A percentile compares a stretch with the other conserved stretches of the same genome.
These are phyloP conservation scores for Nicotiana knightiana DNA, from an alignment of 257 asterid species.

Conservation along the genomic window DNA sequence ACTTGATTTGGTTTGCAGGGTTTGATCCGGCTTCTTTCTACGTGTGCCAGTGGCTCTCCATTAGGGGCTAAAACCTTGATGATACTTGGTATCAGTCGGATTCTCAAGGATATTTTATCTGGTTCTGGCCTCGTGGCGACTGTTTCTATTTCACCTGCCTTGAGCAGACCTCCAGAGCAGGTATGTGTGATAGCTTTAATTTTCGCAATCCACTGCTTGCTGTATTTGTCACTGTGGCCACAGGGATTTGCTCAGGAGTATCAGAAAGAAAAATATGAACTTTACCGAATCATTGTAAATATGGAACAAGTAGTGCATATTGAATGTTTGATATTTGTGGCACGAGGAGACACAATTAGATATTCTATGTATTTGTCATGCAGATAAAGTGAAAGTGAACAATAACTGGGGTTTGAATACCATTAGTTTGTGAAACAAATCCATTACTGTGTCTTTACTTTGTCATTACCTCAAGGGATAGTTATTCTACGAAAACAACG, in stretches of 20 bases:
- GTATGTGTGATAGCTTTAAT: constrained; percentile 26
- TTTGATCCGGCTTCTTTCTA: constrained; percentile 83
- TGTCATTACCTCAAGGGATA: not conserved
- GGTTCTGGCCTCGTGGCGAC: constrained; percentile 78
- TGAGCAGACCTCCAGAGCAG: constrained; percentile 96
- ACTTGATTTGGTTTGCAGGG: constrained; percentile 54
- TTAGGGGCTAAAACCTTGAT: constrained; percentile 80
- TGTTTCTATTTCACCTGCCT: constrained; percentile 82
- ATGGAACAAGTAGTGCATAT: not conserved
- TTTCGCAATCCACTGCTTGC: not conserved
- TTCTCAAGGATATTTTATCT: constrained; percentile 75
- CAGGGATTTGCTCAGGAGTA: not conserved
- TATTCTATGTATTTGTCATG: not conserved
- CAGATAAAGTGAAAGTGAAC: not conserved
- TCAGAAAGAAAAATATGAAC: not conserved
- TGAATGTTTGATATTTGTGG: not conserved
- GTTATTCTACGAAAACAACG: not conserved
- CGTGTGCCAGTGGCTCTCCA: constrained; percentile 88
- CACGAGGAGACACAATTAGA: not conserved
- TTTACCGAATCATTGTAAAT: not conserved
- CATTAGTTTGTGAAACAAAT: not conserved
- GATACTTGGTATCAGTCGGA: constrained; percentile 89
- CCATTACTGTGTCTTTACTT: not conserved
- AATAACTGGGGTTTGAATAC: not conserved
- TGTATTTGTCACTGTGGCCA: not conserved